Evolutionary conservation across 148 eudicot genomes (phyloP), one percentile per base, ranked within the genome.

Genomic region (Fagopyrum homotropicum): DNA sequence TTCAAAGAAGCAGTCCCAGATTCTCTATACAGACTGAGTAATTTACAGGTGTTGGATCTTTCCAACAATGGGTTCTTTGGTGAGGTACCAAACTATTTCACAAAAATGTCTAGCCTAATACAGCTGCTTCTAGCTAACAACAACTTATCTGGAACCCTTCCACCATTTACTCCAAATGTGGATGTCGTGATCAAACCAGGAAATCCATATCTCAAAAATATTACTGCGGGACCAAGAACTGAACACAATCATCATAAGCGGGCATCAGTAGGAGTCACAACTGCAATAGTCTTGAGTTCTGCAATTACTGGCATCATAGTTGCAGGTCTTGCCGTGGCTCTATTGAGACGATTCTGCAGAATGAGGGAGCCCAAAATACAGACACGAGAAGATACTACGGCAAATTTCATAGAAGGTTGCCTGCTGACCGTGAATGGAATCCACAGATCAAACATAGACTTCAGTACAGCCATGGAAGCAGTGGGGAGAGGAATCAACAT

Each of bases 371-470:
- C 72, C 50, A 84, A 84, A 73, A 48, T 81, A 7, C 79, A 82
- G 44, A 72, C 82, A 40, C 44, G 75, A 54, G 81, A 75, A 22
- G 84, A 79, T 30, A 84, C 79, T n/a, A 9, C 48, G 74, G 74
- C 87, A 49, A 77, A 68, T 69, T 80, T 85, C 63, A 74, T 86
- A 43, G 79, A 79, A 64, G 80, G 87, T 17, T 77, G 77, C 43
- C 16, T 93, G 48, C 70, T 89, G 81, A 91, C 88, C 9, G 51
- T 83, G 71, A 89, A 83, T 78, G 77, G 81, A 70, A 79, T 80
- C 72, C 92, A 91, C 77, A 84, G 84, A 75, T 83, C 95, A 45
- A 87, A 83, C 77, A 88, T 93, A n/a, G 88, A 89, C 79, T 91
- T 91, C 73, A 60, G 47, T 29, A 84, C 72, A 81, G 89, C 97